A percentile compares a stretch with the other conserved stretches of the same genome.
These are phyloP conservation scores for Paraconiothyrium sp. DNA, from an alignment of 2,329 filamentous ascomycete genomes.

Conservation along the genomic window DNA sequence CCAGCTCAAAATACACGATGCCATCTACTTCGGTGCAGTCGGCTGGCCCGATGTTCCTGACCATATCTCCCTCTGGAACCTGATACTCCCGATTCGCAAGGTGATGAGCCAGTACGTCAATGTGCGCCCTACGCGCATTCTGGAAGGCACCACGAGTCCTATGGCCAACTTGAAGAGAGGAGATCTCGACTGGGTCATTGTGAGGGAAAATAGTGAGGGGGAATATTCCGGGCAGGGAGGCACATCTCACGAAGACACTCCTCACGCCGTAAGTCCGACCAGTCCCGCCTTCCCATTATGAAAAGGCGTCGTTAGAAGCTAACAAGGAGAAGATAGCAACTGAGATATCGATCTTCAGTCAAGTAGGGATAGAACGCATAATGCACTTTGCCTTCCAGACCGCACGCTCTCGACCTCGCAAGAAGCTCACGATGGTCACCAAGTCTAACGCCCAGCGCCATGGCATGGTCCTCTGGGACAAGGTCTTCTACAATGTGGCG, in stretches of 20 bases:
- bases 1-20: slow-evolving; percentile 62
- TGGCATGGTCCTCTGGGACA: slow-evolving; percentile 61
- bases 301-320: background rate
- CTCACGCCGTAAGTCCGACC: slow-evolving; percentile 42
- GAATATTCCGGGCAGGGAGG: slow-evolving; percentile 60
- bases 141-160: slow-evolving; percentile 54
- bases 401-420: slow-evolving; percentile 53
- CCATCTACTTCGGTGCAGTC: slow-evolving; percentile 68
- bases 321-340: slow-evolving; percentile 43
- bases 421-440: slow-evolving; percentile 61
- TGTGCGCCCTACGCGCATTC: slow-evolving; percentile 63
- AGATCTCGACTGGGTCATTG: slow-evolving; percentile 59
- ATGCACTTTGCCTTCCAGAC: slow-evolving; percentile 60
- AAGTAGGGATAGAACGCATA: slow-evolving; percentile 57
- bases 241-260: slow-evolving; percentile 52
- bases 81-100: slow-evolving; percentile 73
- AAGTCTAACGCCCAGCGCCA: slow-evolving; percentile 61
- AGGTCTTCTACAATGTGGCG: slow-evolving; percentile 56
- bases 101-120: slow-evolving; percentile 75
- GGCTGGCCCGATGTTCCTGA: slow-evolving; percentile 71
- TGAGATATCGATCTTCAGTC: slow-evolving; percentile 59
- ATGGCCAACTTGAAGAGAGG: slow-evolving; percentile 47
- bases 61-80: slow-evolving; percentile 72
- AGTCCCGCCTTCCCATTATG: background rate
- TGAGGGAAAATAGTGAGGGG: slow-evolving; percentile 60